Conservation (phyloP, 805 yeast species). For the Ogataea nonfermentans region DNA sequence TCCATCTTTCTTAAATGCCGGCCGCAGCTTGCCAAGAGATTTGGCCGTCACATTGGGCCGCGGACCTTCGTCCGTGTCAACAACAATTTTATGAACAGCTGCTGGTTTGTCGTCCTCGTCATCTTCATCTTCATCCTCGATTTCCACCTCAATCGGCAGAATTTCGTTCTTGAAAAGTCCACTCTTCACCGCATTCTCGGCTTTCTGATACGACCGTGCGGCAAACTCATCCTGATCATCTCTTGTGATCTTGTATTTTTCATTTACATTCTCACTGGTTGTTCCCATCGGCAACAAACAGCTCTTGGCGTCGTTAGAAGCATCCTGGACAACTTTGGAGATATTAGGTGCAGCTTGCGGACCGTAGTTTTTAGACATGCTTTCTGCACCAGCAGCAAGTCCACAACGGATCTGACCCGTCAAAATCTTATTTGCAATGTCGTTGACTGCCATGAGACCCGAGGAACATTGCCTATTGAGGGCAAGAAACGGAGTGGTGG, state of each 20-base stretch:
- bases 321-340: conserved; percentile 44
- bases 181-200: conserved; percentile 64
- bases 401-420: conserved; percentile 91
- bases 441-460: conserved; percentile 87
- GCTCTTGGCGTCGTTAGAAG: conserved; percentile 52
- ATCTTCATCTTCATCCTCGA: conserved; percentile 52
- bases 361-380: conserved; percentile 91
- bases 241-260: conserved; percentile 62
- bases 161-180: conserved; percentile 90
- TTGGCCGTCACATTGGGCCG: conserved; percentile 81
- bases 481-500: conserved; percentile 74
- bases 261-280: conserved; percentile 89
- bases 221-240: conserved; percentile 84
- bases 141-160: conserved; percentile 68
- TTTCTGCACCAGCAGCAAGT: conserved; percentile 88
- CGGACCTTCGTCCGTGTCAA: conserved; percentile 68
- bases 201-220: conserved; percentile 81
- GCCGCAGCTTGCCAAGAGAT: conserved; percentile 69
- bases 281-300: conserved; percentile 96
- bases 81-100: conserved; percentile 30
- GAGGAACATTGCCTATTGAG: conserved; percentile 94
- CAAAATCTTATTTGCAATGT: conserved; percentile 83
- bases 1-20: conserved; percentile 85
- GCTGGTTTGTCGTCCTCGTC: conserved; percentile 45
- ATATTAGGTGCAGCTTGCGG: conserved; percentile 67